Evolutionary conservation across 2,329 filamentous ascomycete genomes (phyloP), one percentile per base, ranked within the genome.

Genomic region (Pseudogymnoascus sp.): DNA sequence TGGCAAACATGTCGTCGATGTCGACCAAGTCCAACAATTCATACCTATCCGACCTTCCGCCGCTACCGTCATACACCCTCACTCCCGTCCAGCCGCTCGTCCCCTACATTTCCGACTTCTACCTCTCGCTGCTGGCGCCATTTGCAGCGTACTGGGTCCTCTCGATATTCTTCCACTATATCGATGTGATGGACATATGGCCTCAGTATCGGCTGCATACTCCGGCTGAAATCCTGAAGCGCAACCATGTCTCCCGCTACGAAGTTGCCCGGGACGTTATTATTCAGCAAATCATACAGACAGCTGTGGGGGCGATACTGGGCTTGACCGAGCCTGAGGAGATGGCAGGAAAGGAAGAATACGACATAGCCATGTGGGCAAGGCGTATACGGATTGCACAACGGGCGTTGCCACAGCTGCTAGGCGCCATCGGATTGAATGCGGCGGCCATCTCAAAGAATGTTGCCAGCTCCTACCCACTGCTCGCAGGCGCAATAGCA

Each of bases 131-230:
- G 63, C 74, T 92, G 55, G 78, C 89, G 12, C 92, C 92, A 31
- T 83, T 97, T 64, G 73, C 91, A 69, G 89, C 88, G 63, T 99
- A 99, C 81, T 99, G 94, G 94, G 76, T 79, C 21, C 77, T 95
- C 33, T 97, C 93, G 17, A 77, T 90, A 73, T 77, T 93, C 73
- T 99, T 96, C 79, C 93, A 97, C 79, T 72, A 87, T 68, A 86
- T 97, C 71, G 94, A 99, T 76, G 80, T 86, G 63, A 87, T 87
- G 76, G 91, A 97, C 74, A 78, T 93, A 38, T 96, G 93, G 74
- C 88, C 92, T 15, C 85, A 95, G 70, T 97, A 97, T 77, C 89
- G 94, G 66, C 81, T 99, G 42, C 94, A 99, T 77, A 97, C 94
- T 0, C 94, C 94, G 12, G 92, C 91, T 60, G 93, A 97, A 76